Percentiles rank a stretch among this genome's conserved stretches.
phyloP scores from a whole-genome alignment of 345 rosid genomes.

The Rhodamnia argentea region DNA sequence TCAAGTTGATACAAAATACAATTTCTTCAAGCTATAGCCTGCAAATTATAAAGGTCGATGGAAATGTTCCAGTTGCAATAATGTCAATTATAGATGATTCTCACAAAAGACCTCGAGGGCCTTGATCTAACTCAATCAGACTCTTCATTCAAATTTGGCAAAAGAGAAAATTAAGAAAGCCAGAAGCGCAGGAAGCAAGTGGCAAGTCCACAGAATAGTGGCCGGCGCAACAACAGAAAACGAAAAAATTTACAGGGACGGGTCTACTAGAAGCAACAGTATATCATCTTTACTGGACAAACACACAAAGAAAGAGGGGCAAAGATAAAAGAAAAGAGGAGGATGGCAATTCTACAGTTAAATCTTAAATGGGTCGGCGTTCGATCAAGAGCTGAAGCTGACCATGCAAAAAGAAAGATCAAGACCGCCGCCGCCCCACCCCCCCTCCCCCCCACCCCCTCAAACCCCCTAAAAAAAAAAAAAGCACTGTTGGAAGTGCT shows the following conservation, averaged over 20 bases:
- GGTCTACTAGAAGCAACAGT: background rate
- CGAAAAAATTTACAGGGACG: background rate
- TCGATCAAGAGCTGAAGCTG: background rate
- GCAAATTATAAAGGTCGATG: slow-evolving; percentile 1
- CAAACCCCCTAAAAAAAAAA: background rate
- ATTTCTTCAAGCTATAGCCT: slow-evolving; percentile 12
- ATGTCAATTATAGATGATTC: background rate
- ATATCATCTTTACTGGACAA: background rate
- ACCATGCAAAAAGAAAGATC: background rate
- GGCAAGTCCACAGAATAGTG: background rate
- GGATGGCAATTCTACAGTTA: background rate
- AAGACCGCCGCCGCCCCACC: background rate
- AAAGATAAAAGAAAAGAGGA: background rate
- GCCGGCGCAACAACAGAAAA: background rate
- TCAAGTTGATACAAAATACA: background rate
- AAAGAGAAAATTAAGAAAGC: background rate
- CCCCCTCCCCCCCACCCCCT: background rate
- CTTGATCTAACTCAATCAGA: background rate
- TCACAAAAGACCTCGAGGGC: background rate
- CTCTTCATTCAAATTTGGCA: background rate
- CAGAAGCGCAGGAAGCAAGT: background rate
- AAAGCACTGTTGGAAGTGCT: background rate
- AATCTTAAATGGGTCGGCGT: background rate
- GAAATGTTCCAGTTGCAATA: background rate
- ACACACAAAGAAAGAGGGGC: background rate